Base-by-base conservation (phyloP, 768 basidiomycete species). In the Infundibulicybe gibba region DNA sequence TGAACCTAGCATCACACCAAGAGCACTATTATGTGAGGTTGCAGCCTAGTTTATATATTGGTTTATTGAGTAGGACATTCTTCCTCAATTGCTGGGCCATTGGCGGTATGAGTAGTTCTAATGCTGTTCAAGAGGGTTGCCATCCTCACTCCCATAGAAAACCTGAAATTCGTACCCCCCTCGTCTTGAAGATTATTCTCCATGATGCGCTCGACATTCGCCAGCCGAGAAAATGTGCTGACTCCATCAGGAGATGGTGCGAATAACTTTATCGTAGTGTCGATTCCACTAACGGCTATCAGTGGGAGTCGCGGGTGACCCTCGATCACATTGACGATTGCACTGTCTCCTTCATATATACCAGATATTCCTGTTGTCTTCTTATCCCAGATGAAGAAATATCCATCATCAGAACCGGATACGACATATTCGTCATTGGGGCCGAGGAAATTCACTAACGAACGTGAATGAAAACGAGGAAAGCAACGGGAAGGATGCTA, bases 381-480 rank as follows among this genome's bases (percentile, higher is more conserved):
- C 58, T 94, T 94, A 49, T 79, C 70, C 92, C 92, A 95, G 12
- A 94, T 71, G 61, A 95, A 95, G 63, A 87, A 84, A 59, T 89
- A 83, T 2, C 88, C 88, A 52, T 93, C 90, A 56, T 95, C 92
- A 3, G 87, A 90, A 6, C 92, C 92, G 17, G 90, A 91, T 11
- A 79, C 72, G 16, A 94, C 77, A 48, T 75, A 88, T 62, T 94
- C 87, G 44, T 91, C 86, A 37, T 66, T 64, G 5, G 85, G 82
- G 0, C 92, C 92, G 33, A 94, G 65, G 60, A 90, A 94, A 61
- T 90, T 94, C 32, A 91, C 91, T 92, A 49, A 1, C 48, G 17
- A 41, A 11, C 12, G 14, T 17, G 34, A 20, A 25, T 31, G n/a
- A 15, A 8, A 42, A 39, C 52, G 32, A 48, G 34, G 33, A 17